phyloP scores from a whole-genome alignment of 768 basidiomycete species.

The Crepidotus variabilis region DNA sequence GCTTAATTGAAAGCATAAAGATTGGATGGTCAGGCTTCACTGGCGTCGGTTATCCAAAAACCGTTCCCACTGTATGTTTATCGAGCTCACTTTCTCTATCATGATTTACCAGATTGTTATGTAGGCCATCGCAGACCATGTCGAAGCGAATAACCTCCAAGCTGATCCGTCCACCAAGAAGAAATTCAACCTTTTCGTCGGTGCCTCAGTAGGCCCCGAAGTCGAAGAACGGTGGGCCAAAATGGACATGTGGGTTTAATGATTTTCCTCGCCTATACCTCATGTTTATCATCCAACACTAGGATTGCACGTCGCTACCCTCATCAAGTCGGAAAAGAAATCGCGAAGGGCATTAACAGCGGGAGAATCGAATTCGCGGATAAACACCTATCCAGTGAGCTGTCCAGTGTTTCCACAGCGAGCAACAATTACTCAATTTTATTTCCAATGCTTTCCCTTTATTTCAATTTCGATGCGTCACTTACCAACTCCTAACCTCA shows the following conservation, averaged over 20 bases:
- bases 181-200: conserved; percentile 46
- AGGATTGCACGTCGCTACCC: conserved; percentile 36
- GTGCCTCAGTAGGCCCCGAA: conserved; percentile 44
- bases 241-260: conserved; percentile 36
- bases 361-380: conserved; percentile 45
- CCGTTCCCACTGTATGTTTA: conserved; percentile 35
- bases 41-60: conserved; percentile 47
- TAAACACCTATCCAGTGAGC: conserved; percentile 45
- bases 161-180: conserved; percentile 37
- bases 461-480: too few species aligned
- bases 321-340: conserved; percentile 47
- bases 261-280: neutral
- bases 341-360: conserved; percentile 44
- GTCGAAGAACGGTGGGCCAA: conserved; percentile 46
- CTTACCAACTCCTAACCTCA: too few species aligned
- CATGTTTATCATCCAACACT: neutral
- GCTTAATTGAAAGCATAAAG: conserved; percentile 18
- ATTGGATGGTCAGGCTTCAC: conserved; percentile 52
- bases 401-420: neutral
- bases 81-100: neutral
- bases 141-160: conserved; percentile 41
- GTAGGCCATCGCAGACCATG: conserved; percentile 44
- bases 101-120: neutral
- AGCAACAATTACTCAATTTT: too few species aligned
- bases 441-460: too few species aligned